phyloP scores from a whole-genome alignment of 108 stramenopile genomes.

The Nannochloropsis granulata region DNA sequence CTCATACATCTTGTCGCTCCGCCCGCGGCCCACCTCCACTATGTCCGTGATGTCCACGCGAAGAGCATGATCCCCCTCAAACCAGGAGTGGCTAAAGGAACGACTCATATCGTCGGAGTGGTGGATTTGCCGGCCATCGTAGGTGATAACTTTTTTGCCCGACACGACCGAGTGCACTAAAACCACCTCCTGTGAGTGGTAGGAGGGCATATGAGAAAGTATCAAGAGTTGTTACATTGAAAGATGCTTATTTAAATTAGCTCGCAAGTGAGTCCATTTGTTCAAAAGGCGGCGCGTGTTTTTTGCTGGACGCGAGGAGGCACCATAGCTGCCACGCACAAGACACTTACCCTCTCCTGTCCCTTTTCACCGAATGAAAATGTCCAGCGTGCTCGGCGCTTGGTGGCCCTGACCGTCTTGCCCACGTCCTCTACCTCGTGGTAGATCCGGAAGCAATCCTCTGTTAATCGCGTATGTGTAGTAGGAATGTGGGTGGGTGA shows the following conservation, averaged over 20 bases:
- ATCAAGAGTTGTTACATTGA: too few relatives aligned
- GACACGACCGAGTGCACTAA: not conserved
- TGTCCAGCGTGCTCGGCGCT: not conserved
- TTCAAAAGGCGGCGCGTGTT: too few relatives aligned
- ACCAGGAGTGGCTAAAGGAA: not conserved
- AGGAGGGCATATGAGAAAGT: too few relatives aligned
- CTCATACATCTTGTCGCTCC: not conserved
- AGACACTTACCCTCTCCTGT: not conserved
- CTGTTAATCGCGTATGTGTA: not conserved
- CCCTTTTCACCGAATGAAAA: not conserved
- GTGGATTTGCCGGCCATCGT: not conserved
- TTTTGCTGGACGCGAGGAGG: not conserved
- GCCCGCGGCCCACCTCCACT: not conserved
- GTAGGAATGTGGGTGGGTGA: too few relatives aligned
- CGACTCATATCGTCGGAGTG: not conserved
- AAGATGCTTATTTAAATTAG: too few relatives aligned
- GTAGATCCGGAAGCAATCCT: not conserved
- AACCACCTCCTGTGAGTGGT: not conserved
- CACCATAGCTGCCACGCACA: not conserved
- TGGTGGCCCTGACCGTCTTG: not conserved
- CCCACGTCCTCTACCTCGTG: not conserved
- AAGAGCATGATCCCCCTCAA: not conserved
- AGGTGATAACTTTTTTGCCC: not conserved
- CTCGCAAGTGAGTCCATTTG: too few relatives aligned
- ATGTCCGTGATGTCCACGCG: not conserved